These are phyloP conservation scores for Trichaptum fuscoviolaceum DNA, from an alignment of 768 basidiomycete species.

Conservation along the genomic window DNA sequence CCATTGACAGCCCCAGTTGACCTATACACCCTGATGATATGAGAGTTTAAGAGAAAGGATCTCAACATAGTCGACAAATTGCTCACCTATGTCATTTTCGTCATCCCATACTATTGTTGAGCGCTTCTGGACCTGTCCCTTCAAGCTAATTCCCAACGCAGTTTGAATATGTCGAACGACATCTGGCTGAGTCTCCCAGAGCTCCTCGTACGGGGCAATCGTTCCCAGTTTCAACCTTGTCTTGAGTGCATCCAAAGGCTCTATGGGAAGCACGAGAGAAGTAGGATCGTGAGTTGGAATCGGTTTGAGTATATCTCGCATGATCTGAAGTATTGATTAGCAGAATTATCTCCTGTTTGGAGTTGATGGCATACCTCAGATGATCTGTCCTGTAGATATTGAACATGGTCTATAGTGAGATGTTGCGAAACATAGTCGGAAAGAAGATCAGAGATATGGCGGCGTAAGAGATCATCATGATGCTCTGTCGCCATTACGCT, in stretches of 20 bases:
- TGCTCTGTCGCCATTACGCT: background rate
- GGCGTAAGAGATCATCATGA: background rate
- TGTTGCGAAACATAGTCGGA: background rate
- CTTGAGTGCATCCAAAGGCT: slow-evolving; percentile 46
- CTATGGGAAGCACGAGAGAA: slow-evolving; percentile 46
- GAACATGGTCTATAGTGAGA: background rate
- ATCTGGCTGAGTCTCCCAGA: slow-evolving; percentile 28
- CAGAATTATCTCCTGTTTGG: background rate
- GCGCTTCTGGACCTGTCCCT: background rate
- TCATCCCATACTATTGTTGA: background rate
- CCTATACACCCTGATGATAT: slow-evolving; percentile 20
- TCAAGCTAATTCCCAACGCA: background rate
- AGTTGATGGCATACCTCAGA: background rate
- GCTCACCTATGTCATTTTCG: slow-evolving; percentile 5
- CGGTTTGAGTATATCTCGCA: background rate
- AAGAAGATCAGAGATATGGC: background rate
- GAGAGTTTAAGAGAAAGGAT: background rate
- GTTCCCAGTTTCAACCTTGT: slow-evolving; percentile 28
- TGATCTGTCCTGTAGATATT: background rate
- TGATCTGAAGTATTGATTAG: background rate
- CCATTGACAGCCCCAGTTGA: slow-evolving; percentile 19
- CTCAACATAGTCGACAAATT: background rate
- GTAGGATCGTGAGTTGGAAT: slow-evolving; percentile 46
- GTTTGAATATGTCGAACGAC: slow-evolving; percentile 16
- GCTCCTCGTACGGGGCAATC: slow-evolving; percentile 41